Base-by-base conservation (phyloP, 140 eudicot species). In the Bidens hawaiensis region DNA sequence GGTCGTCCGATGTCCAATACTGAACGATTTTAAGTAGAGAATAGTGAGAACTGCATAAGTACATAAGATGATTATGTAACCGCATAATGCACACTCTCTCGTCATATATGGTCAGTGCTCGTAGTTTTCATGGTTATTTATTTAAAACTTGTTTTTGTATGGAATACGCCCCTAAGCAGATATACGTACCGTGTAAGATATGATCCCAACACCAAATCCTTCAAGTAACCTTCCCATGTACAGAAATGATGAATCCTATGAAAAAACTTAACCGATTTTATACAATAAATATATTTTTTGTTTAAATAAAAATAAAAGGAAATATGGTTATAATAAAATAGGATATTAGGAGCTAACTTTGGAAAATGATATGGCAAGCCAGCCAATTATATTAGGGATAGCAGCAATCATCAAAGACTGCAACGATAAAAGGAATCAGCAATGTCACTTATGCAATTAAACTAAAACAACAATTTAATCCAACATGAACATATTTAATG, bases 191-290 rank as follows among this genome's bases (percentile, higher is more conserved):
- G 83, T 78, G 60, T 90, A 90, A 31, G 96, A 90, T 53, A 87
- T 87, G 63, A 90, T 84, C 63, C 97, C 96, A 46, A 87, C 96
- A 27, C 97, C 96, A 71, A 90, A 87, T n/a, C 97, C 97, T 82
- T 87, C 97, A 54, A 87, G 60, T 48, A 90, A 69, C 64, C 97
- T 81, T 73, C 97, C 97, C 97, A 90, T 86, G 79, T 90, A 90
- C 10, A 90, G 82, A 79, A 90, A 90, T 4, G 96, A 90, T 5
- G 66, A 47, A 77, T 90, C 94, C 97, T 90, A 71, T 13, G 13
- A 26, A 48, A n/a, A 47, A 59, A 43, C 65, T 61, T 1, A 30
- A 28, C 25, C 22, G 13, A 47, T 33, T 18, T 16, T 43, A 55
- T 24, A 14, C 7, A 33, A 8, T 47, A 17, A 17, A 55, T n/a